These are phyloP conservation scores for Saksenaea oblongispora DNA, from an alignment of 371 early-diverging fungal genomes.

Conservation along the genomic window DNA sequence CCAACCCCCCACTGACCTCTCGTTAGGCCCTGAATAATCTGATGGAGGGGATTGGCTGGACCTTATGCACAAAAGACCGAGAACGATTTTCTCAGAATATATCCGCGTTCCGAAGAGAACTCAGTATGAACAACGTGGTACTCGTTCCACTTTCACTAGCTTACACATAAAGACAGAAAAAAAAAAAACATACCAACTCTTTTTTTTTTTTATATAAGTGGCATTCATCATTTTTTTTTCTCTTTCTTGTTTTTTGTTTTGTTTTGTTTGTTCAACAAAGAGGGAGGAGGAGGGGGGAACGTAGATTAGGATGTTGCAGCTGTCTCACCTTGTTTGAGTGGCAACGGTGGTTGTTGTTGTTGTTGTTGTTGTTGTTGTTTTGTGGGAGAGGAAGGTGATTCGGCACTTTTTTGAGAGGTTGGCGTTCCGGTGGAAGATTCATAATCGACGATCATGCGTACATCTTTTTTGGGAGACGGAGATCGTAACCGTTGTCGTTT, in stretches of 20 bases:
- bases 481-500: slow-evolving; percentile 6
- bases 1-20: not conserved
- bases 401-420: not conserved
- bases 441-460: slow-evolving; percentile 8
- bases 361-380: not conserved
- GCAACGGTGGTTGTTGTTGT: not conserved
- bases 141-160: slow-evolving; percentile 45
- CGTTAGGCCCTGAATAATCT: slow-evolving; percentile 53
- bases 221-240: too few species aligned
- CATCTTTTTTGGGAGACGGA: slow-evolving; percentile 2
- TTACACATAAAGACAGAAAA: not conserved
- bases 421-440: slow-evolving; percentile 7
- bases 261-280: not conserved
- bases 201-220: not conserved
- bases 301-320: not conserved
- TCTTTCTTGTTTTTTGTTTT: too few species aligned
- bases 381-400: not conserved
- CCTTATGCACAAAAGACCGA: slow-evolving; percentile 64
- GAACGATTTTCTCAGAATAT: slow-evolving; percentile 83
- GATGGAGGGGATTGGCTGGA: slow-evolving; percentile 71
- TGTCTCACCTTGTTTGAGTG: slow-evolving; percentile 1
- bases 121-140: slow-evolving; percentile 52
- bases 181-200: not conserved
- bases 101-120: slow-evolving; percentile 67
- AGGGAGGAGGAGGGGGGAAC: not conserved